phyloP scores from a whole-genome alignment of 345 rosid genomes.

The Salix purpurea region DNA sequence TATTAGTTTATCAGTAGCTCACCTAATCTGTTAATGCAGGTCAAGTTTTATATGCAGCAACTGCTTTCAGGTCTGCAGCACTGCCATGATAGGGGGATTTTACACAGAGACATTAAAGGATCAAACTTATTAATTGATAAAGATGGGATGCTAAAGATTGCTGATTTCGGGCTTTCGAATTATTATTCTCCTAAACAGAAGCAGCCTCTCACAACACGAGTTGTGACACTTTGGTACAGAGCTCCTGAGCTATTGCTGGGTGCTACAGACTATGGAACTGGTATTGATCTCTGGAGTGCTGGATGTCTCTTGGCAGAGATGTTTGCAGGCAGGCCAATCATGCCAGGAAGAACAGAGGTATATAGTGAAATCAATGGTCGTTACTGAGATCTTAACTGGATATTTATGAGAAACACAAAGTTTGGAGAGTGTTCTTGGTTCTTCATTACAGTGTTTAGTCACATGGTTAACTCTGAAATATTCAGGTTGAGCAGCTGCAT shows the following conservation, averaged over 20 bases:
- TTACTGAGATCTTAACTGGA: neutral
- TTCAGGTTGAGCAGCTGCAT: slow-evolving; percentile 84
- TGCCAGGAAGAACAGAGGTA: slow-evolving; percentile 69
- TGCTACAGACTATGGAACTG: slow-evolving; percentile 49
- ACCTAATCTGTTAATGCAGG: slow-evolving; percentile 31
- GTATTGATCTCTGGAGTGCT: slow-evolving; percentile 68
- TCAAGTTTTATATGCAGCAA: slow-evolving; percentile 55
- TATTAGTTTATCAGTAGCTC: slow-evolving; percentile 1
- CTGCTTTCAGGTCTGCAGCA: slow-evolving; percentile 62
- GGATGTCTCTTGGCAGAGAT: slow-evolving; percentile 70
- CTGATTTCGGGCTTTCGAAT: slow-evolving; percentile 65
- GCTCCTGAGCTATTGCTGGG: slow-evolving; percentile 64
- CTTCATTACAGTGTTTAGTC: neutral
- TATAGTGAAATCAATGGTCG: neutral
- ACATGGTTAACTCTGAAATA: neutral
- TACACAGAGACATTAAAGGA: slow-evolving; percentile 60
- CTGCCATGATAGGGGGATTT: slow-evolving; percentile 54
- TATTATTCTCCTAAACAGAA: slow-evolving; percentile 28
- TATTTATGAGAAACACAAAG: neutral
- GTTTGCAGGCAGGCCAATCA: slow-evolving; percentile 45
- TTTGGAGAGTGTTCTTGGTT: neutral
- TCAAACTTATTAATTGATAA: slow-evolving; percentile 57
- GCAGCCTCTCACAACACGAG: slow-evolving; percentile 53
- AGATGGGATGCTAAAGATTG: slow-evolving; percentile 51
- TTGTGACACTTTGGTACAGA: slow-evolving; percentile 65